Percentiles rank a stretch among this genome's conserved stretches.
These are phyloP conservation scores for Zangia roseola DNA, from an alignment of 768 basidiomycete genomes.

Conservation along the genomic window DNA sequence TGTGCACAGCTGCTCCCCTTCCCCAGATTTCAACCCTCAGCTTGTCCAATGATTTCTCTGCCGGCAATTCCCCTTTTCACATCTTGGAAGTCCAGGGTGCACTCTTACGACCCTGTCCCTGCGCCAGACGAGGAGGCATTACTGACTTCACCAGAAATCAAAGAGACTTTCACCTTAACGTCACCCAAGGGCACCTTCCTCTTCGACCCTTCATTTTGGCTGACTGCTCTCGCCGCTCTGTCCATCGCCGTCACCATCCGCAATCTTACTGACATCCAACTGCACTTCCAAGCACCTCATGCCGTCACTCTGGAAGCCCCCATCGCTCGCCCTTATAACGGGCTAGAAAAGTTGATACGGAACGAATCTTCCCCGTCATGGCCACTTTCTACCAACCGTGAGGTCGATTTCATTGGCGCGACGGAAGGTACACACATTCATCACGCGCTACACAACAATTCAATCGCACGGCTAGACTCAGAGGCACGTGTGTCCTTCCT, in stretches of 20 bases:
- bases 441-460: constrained; percentile 16
- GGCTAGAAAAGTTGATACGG: constrained; percentile 22
- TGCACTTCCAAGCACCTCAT: neutral
- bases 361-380: constrained; percentile 29
- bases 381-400: constrained; percentile 22
- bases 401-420: constrained; percentile 22
- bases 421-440: constrained; percentile 9
- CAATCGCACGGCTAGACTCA: constrained; percentile 20
- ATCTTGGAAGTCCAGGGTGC: neutral
- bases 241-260: constrained; percentile 20
- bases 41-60: constrained; percentile 3
- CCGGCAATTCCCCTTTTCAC: neutral
- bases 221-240: constrained; percentile 14
- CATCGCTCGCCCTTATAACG: constrained; percentile 21
- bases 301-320: constrained; percentile 7
- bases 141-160: neutral
- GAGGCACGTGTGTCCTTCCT: constrained; percentile 6
- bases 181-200: constrained; percentile 1
- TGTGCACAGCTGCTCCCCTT: neutral
- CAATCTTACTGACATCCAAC: constrained; percentile 19
- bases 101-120: constrained; percentile 15
- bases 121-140: constrained; percentile 18
- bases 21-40: neutral
- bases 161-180: neutral
- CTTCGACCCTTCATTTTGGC: constrained; percentile 17